Evolutionary conservation across 352 stramenopile species (phyloP), one percentile per base, ranked within the genome.

Genomic region (Phytopythium sindhum): DNA sequence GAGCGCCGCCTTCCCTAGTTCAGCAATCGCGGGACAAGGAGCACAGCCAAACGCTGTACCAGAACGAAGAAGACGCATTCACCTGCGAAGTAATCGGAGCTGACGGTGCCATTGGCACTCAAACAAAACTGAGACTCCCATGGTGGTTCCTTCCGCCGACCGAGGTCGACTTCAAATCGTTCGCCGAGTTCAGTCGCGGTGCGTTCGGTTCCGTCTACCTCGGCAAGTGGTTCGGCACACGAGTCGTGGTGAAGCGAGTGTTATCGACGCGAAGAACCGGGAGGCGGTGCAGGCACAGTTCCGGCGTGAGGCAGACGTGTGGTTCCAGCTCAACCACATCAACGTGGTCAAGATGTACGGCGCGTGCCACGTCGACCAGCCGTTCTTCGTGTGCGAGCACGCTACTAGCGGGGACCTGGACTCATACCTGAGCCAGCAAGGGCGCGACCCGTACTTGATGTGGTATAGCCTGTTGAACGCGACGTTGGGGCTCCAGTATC

Each of bases 401-500:
- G 59, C 63, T 5, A 45, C 7, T 23, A 31, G 31, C 6, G 52
- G 52, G 3, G 21, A 44, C 29, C 21, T 58, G 31, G 35, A 42
- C 45, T 9, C 4, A 21, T 47, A 23, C 41, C 41, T 47, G 17
- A 23, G 5, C 5, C 41, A 23, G 9, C 17, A 11, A 0, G 41
- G 41, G 2, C 17, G 41, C 41, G 41, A 47, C 41, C 15, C 41
- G 26, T 2, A 37, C 15, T 2, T 52, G 23, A 21, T 26, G 8
- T 61, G 54, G 24, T 62, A 55, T 21, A 23, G 29, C 4, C 15
- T 66, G 44, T 48, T 66, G 21, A 33, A 66, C 33, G 60, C 60
- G 21, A 62, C 60, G 7, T 21, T 64, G 14, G 85, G 80, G 0
- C 60, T 93, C 8, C 39, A 57, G 50, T 86, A 83, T 60, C 56